Evolutionary conservation across 805 yeast genomes (phyloP), one percentile per base, ranked within the genome.

Genomic region (Saccharomycopsis oosterbeekiorum): DNA sequence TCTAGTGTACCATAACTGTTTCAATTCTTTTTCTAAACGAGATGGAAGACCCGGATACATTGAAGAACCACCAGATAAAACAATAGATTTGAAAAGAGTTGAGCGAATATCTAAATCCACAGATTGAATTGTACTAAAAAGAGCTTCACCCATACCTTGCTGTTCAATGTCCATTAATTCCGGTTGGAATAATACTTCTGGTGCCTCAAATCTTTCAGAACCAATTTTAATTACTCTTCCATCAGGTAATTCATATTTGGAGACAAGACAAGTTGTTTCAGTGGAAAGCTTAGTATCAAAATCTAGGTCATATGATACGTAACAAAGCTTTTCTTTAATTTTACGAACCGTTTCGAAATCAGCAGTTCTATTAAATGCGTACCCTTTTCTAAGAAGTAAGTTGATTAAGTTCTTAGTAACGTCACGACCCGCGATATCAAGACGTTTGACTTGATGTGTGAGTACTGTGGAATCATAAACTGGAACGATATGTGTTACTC

Each of bases 31-130:
- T 74, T 94, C 98, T 67, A 94, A 78, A 70, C 99, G 82, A 12
- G 97, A 88, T 19, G 99, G 99, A 67, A 94, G 81, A 37, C 99
- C 99, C 1, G 99, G 98, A 71, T 94, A 94, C 99, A 94, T 94
- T 58, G 96, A 88, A 1, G 98, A 92, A 62, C 99, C 99, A 72
- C 99, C 99, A 5, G 97, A 89, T 55, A 94, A 80, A 36, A 94
- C 98, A 72, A 94, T 88, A 1, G 97, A 96, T 70, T 87, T 89
- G 76, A 83, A 94, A 63, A 94, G 79, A 0, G 97, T 82, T 6
- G 96, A 80, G 75, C 97, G 85, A 59, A 94, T 83, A 72, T 94
- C 99, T 57, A 94, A 87, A 70, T 94, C 98, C 53, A 98, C 97
- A 5, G 92, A 77, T 78, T 94, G 98, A 66, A 94, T 85, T 2